Evolutionary conservation across 805 yeast species (phyloP).

Genomic region (Starmerella apicola): DNA sequence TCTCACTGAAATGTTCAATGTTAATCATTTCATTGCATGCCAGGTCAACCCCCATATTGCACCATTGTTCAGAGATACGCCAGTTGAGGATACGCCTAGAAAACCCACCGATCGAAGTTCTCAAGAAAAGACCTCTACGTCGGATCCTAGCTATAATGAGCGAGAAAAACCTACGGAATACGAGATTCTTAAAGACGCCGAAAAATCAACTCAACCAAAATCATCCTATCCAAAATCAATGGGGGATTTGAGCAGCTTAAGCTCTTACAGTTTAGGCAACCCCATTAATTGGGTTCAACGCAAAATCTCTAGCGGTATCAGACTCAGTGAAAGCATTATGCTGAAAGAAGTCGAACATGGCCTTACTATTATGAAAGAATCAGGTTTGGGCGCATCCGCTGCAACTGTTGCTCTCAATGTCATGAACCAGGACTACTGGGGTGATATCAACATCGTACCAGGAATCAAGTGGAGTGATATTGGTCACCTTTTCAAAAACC

Average conservation of each 20-base stretch:
- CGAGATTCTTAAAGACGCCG: conserved; percentile 20
- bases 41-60: conserved; percentile 96
- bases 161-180: neutral
- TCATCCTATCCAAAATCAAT: too few relatives aligned
- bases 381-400: conserved; percentile 62
- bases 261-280: neutral
- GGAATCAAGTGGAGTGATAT: conserved; percentile 48
- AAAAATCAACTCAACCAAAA: neutral
- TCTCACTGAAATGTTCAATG: conserved; percentile 91
- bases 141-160: neutral
- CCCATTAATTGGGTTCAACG: neutral
- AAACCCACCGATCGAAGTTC: neutral
- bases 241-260: too few relatives aligned
- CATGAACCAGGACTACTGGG: conserved; percentile 76
- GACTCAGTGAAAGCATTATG: conserved; percentile 34
- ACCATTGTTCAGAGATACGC: conserved; percentile 43
- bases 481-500: conserved; percentile 58
- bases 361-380: conserved; percentile 56
- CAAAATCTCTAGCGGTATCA: conserved; percentile 26
- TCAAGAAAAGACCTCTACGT: neutral
- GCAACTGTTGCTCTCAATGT: conserved; percentile 65
- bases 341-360: conserved; percentile 68
- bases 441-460: conserved; percentile 88
- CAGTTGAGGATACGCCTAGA: neutral
- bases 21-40: conserved; percentile 92